Base-by-base conservation (phyloP, 2,329 filamentous ascomycete genomes). In the Xylaria digitata region DNA sequence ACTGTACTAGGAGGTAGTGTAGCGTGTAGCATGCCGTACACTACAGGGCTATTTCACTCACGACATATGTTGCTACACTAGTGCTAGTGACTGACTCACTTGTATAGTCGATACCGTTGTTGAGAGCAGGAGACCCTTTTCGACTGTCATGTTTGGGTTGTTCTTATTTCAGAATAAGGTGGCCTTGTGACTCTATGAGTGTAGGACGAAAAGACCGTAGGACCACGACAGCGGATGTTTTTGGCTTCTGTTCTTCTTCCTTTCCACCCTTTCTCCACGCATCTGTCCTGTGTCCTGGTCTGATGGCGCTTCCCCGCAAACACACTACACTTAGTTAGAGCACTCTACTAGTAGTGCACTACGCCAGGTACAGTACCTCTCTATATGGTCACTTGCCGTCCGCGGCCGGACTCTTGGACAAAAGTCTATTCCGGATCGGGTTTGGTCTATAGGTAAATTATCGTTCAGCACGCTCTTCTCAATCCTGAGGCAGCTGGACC, bases 281-380 rank as follows among this genome's bases (percentile, higher is more conserved):
- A 17, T 34, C 19, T 42, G 17, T 21, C n/a, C 30, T 46, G 48
- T 61, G 59, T 21, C 30, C 32, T 13, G 30, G 37, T 19, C 26
- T 37, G 32, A 30, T 59, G 43, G 34, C 37, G 50, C 55, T 67
- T 63, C 65, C 65, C 65, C 65, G 65, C 65, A 63, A 60, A 61
- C 32, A 23, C 37, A 40, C 37, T 40, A 40, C 37, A 37, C 34
- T 37, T 37, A 37, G 34, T 37, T 9, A 13, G 34, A 7, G 26
- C 5, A 26, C 26, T 3, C 34, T 37, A 37, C 5, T 37, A 7
- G 32, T 37, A 37, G 34, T 37, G 34, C 37, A 15, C 37, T 40
- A 40, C 37, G 6, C 37, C 13, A 40, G 37, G 37, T 40, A 37
- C 34, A 34, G 32, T 34, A 37, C 8, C 34, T 37, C 26, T 26